Percentiles rank a stretch among this genome's conserved stretches.
These are phyloP conservation scores for Juncus inflexus DNA, from an alignment of 176 grass and related monocot species.

Conservation along the genomic window DNA sequence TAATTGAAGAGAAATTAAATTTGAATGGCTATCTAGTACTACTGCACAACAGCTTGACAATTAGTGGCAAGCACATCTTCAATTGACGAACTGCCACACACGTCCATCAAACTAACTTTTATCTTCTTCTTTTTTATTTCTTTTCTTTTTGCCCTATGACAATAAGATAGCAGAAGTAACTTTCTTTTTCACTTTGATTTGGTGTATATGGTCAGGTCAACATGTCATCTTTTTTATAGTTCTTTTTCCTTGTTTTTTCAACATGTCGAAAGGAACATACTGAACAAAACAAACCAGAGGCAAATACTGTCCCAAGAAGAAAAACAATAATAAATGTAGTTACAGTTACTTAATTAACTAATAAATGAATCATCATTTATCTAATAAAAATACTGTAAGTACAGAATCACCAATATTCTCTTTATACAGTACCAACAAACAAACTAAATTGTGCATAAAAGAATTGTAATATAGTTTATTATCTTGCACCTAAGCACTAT, in stretches of 20 bases:
- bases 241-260: not conserved
- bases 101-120: not conserved
- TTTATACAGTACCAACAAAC: constrained; percentile 4
- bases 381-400: not conserved
- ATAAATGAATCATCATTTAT: constrained; percentile 3
- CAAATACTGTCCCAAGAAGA: no score
- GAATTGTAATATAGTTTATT: no score
- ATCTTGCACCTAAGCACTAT: not conserved
- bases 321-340: no score
- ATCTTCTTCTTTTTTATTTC: not conserved
- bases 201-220: not conserved
- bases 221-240: constrained; percentile 5
- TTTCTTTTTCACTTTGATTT: not conserved
- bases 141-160: not conserved
- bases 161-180: not conserved
- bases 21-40: no score
- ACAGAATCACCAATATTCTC: constrained; percentile 17
- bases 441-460: not conserved
- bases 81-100: constrained; percentile 11
- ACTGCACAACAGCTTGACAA: not conserved
- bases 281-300: no score
- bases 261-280: no score
- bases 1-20: no score
- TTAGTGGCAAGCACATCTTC: constrained; percentile 17
- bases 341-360: not conserved